These are phyloP conservation scores for Chenopodium formosanum DNA, from an alignment of 148 eudicot genomes.

Conservation along the genomic window DNA sequence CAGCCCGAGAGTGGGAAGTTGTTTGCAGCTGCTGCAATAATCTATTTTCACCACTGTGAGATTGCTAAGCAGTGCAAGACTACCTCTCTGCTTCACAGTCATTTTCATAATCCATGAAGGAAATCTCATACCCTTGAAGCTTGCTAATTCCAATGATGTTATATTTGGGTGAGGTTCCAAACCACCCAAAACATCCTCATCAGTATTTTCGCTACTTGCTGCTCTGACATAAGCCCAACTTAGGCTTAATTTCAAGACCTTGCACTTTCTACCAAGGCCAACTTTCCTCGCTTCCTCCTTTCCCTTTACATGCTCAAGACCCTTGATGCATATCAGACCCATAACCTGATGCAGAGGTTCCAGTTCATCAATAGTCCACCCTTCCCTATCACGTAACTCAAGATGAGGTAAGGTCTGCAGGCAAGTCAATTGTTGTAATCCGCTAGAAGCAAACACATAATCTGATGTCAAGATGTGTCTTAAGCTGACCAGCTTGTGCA, in stretches of 20 bases:
- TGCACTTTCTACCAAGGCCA: not conserved
- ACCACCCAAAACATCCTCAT: slow-evolving; percentile 13
- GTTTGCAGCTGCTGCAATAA: not conserved
- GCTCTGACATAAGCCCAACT: not conserved
- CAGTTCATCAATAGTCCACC: slow-evolving; percentile 21
- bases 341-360: slow-evolving; percentile 12
- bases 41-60: not conserved
- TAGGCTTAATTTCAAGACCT: not conserved
- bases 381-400: slow-evolving; percentile 1
- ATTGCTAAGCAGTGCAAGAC: not conserved
- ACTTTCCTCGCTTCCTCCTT: slow-evolving; percentile 20
- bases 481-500: slow-evolving; percentile 14
- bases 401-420: slow-evolving; percentile 24
- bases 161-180: slow-evolving; percentile 18
- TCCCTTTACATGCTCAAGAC: slow-evolving; percentile 16
- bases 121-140: slow-evolving; percentile 1
- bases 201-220: not conserved
- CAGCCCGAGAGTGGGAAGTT: slow-evolving; percentile 9
- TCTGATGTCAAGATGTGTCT: slow-evolving; percentile 1
- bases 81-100: not conserved
- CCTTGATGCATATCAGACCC: slow-evolving; percentile 3
- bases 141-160: not conserved
- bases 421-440: slow-evolving; percentile 6
- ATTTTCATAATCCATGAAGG: slow-evolving; percentile 11
- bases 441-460: not conserved